Evolutionary conservation across 176 grass and related monocot genomes (phyloP).

Genomic region (Puccinellia tenuiflora): DNA sequence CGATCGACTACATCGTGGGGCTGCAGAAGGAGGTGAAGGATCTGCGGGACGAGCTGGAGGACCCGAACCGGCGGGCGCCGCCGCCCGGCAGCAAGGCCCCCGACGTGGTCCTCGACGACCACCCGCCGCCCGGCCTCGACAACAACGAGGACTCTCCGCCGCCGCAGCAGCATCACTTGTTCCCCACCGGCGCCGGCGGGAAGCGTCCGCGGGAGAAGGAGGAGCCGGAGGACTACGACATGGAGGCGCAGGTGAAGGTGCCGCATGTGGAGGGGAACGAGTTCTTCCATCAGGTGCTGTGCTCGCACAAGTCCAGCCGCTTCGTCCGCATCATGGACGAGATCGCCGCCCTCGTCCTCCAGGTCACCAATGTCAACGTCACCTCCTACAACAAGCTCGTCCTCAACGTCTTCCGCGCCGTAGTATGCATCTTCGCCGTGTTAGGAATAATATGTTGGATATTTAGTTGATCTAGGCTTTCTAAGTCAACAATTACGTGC

Average conservation of each 20-base stretch:
- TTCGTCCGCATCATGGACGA: constrained; percentile 77
- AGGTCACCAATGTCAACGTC: constrained; percentile 82
- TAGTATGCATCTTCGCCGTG: constrained; percentile 33
- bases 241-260: constrained; percentile 86
- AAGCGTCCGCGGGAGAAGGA: constrained; percentile 17
- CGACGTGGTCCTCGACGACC: constrained; percentile 45
- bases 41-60: constrained; percentile 85
- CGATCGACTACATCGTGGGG: constrained; percentile 87
- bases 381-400: constrained; percentile 66
- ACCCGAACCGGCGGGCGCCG: constrained; percentile 23
- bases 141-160: constrained; percentile 31
- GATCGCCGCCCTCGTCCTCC: constrained; percentile 50
- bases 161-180: not conserved
- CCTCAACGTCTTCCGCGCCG: constrained; percentile 72
- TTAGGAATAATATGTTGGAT: no score
- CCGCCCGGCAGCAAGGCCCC: constrained; percentile 12
- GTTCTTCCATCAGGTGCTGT: constrained; percentile 82
- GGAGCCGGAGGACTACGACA: constrained; percentile 26
- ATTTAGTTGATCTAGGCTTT: no score
- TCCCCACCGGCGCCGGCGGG: not conserved
- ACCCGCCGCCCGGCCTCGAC: constrained; percentile 37
- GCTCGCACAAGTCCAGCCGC: constrained; percentile 52
- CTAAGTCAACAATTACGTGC: no score
- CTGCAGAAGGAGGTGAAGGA: constrained; percentile 83
- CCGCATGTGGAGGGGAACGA: constrained; percentile 72